Conservation (phyloP, 1,139 yeast species). For the Saccharomyces hybrid region DNA sequence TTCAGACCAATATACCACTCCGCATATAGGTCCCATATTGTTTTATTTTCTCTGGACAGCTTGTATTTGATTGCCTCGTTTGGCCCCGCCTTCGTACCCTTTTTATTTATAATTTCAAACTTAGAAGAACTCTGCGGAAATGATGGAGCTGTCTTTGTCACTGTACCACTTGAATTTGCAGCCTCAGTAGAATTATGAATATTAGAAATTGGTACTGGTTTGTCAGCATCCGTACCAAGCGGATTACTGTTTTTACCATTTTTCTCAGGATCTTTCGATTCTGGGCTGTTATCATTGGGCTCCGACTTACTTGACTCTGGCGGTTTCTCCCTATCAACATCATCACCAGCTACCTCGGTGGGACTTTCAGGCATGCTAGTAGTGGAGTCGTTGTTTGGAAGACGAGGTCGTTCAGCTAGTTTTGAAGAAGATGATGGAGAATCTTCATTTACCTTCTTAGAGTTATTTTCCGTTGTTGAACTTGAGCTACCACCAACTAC, state of each 20-base stretch:
- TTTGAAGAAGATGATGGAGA: slow-evolving; percentile 3
- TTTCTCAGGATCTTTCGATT: not conserved
- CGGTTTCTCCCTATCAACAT: not conserved
- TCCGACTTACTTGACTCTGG: not conserved
- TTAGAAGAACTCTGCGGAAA: not conserved
- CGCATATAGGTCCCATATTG: slow-evolving; percentile 33
- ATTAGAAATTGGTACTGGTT: not conserved
- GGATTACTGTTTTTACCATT: not conserved
- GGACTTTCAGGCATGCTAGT: slow-evolving; percentile 8
- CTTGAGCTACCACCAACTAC: slow-evolving; percentile 4
- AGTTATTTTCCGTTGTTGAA: slow-evolving; percentile 1
- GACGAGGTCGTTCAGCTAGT: slow-evolving; percentile 4
- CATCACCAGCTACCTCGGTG: not conserved
- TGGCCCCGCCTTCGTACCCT: not conserved
- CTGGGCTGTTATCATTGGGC: not conserved
- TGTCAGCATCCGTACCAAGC: not conserved
- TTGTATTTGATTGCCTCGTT: slow-evolving; percentile 25
- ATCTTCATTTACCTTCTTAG: not conserved
- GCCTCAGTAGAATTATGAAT: not conserved
- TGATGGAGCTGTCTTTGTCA: not conserved
- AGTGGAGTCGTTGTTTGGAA: slow-evolving; percentile 4
- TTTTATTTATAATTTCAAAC: not conserved
- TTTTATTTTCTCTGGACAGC: slow-evolving; percentile 31
- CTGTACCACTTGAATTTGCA: not conserved
- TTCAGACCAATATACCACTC: slow-evolving; percentile 34